Evolutionary conservation across 202 grass and related monocot species (phyloP).

Genomic region (Zizania palustris): DNA sequence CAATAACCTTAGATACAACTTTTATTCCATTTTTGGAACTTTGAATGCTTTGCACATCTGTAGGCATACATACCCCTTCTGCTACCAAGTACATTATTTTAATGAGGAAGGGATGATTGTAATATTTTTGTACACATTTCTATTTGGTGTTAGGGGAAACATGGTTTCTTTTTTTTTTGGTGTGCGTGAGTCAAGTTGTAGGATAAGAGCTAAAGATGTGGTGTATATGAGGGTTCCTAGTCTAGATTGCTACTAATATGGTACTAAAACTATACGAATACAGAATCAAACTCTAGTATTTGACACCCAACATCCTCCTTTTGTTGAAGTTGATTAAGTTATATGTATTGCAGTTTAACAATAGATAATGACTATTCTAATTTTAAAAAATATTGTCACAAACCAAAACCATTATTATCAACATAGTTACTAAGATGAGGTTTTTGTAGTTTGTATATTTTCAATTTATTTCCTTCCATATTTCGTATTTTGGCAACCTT

Average conservation of each 20-base stretch:
- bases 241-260: neutral
- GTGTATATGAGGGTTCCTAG: neutral
- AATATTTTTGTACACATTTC: conserved; percentile 32
- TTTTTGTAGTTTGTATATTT: neutral
- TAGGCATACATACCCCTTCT: neutral
- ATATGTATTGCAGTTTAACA: conserved; percentile 17
- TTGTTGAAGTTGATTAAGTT: conserved; percentile 7
- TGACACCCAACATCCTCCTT: conserved; percentile 17
- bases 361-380: conserved; percentile 3
- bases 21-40: conserved; percentile 5
- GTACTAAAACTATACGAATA: conserved; percentile 7
- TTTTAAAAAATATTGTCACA: neutral
- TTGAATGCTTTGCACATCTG: conserved; percentile 23
- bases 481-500: conserved; percentile 24
- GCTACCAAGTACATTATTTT: conserved; percentile 14
- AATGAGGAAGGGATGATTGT: neutral
- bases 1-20: neutral
- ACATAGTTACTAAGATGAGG: conserved; percentile 13
- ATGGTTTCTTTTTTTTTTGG: neutral
- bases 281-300: conserved; percentile 23
- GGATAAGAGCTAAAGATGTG: neutral
- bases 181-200: neutral
- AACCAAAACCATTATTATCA: conserved; percentile 1
- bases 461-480: conserved; percentile 27
- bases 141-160: conserved; percentile 9